Percentiles rank a stretch among this genome's conserved stretches.
These are phyloP conservation scores for Malus hybrid DNA, from an alignment of 331 rosid species.

Conservation along the genomic window DNA sequence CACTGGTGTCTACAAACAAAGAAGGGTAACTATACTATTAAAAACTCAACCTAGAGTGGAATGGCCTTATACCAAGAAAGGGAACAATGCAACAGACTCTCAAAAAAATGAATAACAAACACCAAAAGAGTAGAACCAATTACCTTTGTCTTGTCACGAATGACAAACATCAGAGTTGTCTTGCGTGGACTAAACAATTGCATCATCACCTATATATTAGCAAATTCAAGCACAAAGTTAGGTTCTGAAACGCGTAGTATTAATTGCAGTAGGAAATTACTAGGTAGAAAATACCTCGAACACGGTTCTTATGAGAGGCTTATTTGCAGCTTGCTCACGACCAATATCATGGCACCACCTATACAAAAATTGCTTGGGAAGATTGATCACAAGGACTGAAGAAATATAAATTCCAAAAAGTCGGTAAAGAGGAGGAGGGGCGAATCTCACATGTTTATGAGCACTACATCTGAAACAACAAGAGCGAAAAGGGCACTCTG, in stretches of 20 bases:
- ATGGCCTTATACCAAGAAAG: background rate
- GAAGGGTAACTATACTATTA: constrained; percentile 10
- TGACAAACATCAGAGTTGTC: constrained; percentile 89
- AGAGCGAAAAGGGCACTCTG: constrained; percentile 99
- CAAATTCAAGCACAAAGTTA: constrained; percentile 6
- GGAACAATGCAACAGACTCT: background rate
- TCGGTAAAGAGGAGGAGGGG: background rate
- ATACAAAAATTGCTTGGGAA: constrained; percentile 9
- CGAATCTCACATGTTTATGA: constrained; percentile 77
- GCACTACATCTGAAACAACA: constrained; percentile 94
- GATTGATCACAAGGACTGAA: constrained; percentile 3
- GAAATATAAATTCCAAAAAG: background rate
- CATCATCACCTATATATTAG: constrained; percentile 78
- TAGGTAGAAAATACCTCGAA: constrained; percentile 58
- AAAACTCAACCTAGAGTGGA: constrained; percentile 12
- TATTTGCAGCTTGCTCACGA: constrained; percentile 99
- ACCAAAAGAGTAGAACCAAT: constrained; percentile 15
- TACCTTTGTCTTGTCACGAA: constrained; percentile 98
- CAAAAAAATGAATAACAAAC: background rate
- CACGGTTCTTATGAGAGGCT: constrained; percentile 93
- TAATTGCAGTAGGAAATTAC: background rate
- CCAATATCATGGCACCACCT: constrained; percentile 99
- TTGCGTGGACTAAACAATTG: constrained; percentile 96
- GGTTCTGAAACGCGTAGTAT: constrained; percentile 2
- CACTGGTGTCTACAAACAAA: constrained; percentile 68